Evolutionary conservation across 257 asterid genomes (phyloP), one percentile per base, ranked within the genome.

Genomic region (Nicotiana paniculata): DNA sequence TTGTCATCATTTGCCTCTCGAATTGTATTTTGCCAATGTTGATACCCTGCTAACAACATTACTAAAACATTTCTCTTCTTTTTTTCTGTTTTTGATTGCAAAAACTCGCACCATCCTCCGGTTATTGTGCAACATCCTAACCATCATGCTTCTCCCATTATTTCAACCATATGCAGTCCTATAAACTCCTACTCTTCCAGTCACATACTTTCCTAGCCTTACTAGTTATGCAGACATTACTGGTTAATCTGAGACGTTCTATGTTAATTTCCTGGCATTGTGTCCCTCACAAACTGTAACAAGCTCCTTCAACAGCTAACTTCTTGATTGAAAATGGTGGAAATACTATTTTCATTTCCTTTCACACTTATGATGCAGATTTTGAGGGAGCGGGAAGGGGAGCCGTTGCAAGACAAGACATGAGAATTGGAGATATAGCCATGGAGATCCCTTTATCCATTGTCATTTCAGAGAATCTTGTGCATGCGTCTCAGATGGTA

Each of bases 301-400:
- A 24, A 72, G 61, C 39, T 72, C 79, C 79, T 72, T 48, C 62
- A 72, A 72, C 24, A 58, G 12, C 37, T 72, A 72, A 24, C 37
- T 80, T 11, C 32, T 65, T 6, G 3, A 58, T 69, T 37, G 59
- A 65, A 81, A 54, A 65, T 39, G 10, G 70, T 46, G 66, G 51
- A 43, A 75, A 81, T 58, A 37, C 8, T 83, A 32, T 28, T 26
- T 80, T 16, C n/a, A 51, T 63, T 33, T 39, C 17, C 76, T 77
- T 76, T 79, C 57, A 80, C 37, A 43, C 74, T 55, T 82, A 18
- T 82, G 11, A 67, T 82, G 62, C 80, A 94, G 99, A 87, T 82
- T 87, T 96, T 81, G 97, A 92, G 90, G 98, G 97, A 88, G 97
- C 98, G 37, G 98, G 97, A 85, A 89, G 98, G 88, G 97, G 98